Evolutionary conservation across 129 eudicot species (phyloP).

Genomic region (Glebionis coronaria): DNA sequence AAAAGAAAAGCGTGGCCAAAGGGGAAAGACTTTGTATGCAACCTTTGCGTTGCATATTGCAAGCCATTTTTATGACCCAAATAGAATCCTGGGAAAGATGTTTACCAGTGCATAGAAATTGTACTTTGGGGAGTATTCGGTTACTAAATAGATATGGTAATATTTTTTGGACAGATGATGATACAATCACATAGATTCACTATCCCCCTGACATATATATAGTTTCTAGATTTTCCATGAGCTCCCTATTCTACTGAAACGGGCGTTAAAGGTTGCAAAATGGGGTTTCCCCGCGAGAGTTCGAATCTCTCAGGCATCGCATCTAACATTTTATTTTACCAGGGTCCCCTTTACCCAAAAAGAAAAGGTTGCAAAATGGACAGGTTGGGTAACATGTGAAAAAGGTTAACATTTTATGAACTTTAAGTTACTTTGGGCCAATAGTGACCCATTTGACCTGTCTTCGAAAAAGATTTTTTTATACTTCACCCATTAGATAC

Average conservation of each 20-base stretch:
- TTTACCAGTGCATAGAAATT: neutral
- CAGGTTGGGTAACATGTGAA: no score
- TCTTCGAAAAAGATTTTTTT: no score
- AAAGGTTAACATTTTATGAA: no score
- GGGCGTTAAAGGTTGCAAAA: neutral
- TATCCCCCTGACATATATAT: neutral
- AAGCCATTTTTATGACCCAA: neutral
- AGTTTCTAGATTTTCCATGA: conserved; percentile 2
- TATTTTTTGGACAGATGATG: neutral
- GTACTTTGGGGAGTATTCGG: neutral
- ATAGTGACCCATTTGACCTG: no score
- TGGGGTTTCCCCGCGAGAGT: conserved; percentile 94
- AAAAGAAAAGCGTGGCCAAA: neutral
- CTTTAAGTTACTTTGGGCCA: no score
- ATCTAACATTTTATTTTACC: no score
- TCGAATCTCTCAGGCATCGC: conserved; percentile 92
- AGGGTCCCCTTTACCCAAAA: no score
- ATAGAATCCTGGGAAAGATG: neutral
- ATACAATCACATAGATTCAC: neutral
- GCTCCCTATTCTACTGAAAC: conserved; percentile 9
- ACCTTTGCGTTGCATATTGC: conserved; percentile 4
- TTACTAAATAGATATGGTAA: neutral
- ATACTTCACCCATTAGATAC: neutral
- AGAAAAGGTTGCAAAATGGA: neutral
- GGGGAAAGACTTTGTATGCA: neutral